These are phyloP conservation scores for Colletotrichum sp. DNA, from an alignment of 2,329 filamentous ascomycete species.

Conservation along the genomic window DNA sequence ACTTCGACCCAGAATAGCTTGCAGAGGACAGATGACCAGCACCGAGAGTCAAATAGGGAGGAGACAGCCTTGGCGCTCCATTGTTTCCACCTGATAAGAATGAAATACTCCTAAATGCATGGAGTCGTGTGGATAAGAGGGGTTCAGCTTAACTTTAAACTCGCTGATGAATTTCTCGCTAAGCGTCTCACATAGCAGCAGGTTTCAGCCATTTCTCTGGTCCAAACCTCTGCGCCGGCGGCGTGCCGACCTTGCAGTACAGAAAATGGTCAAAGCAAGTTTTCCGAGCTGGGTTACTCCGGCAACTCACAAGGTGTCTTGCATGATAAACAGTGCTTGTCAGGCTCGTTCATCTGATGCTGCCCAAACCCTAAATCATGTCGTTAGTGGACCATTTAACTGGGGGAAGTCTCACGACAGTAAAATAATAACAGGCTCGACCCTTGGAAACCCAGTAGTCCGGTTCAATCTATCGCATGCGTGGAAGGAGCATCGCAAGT, in stretches of 20 bases:
- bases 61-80: not conserved
- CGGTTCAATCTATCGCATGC: not conserved
- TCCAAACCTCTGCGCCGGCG: not conserved
- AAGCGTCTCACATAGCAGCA: not conserved
- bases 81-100: not conserved
- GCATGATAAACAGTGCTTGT: not conserved
- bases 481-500: not conserved
- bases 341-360: conserved; percentile 9
- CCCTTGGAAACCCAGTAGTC: not conserved
- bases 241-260: not conserved
- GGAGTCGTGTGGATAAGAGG: not conserved
- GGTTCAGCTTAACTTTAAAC: not conserved
- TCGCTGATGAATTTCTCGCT: not conserved
- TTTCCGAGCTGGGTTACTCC: not conserved
- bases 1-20: not conserved
- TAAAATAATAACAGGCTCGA: not conserved
- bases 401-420: not conserved
- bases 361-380: not conserved
- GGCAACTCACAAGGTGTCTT: not conserved
- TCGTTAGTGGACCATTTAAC: not conserved
- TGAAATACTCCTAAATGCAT: not conserved
- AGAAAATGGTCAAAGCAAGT: not conserved
- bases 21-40: not conserved
- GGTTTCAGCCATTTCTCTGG: not conserved
- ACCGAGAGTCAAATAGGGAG: not conserved